Evolutionary conservation across 108 stramenopile genomes (phyloP).

Genomic region (Nitzschia sp.): DNA sequence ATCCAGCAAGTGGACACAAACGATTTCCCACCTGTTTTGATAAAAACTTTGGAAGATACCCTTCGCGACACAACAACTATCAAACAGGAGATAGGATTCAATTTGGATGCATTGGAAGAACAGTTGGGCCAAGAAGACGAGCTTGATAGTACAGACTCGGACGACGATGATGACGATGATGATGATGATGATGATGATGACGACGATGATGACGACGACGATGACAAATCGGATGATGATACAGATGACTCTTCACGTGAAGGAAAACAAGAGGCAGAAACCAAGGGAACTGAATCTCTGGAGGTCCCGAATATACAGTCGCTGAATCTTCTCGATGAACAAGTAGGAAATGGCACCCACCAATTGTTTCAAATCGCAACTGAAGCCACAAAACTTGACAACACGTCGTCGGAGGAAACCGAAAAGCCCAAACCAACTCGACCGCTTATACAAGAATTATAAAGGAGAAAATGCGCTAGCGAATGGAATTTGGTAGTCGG

Average conservation of each 20-base stretch:
- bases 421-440: too few relatives aligned
- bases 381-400: too few relatives aligned
- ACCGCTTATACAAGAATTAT: not conserved
- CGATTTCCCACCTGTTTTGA: not conserved
- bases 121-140: not conserved
- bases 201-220: not conserved
- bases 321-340: too few relatives aligned
- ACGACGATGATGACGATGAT: not conserved
- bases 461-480: not conserved
- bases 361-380: too few relatives aligned
- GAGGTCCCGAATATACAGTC: too few relatives aligned
- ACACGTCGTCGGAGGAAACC: too few relatives aligned
- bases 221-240: too few relatives aligned
- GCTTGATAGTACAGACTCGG: not conserved
- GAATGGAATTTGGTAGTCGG: not conserved
- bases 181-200: not conserved
- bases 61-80: not conserved
- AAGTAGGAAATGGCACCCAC: too few relatives aligned
- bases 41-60: not conserved
- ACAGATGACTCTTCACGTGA: too few relatives aligned
- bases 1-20: slow-evolving; percentile 39
- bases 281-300: too few relatives aligned
- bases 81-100: not conserved
- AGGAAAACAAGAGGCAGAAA: too few relatives aligned
- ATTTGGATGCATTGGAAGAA: not conserved